These are phyloP conservation scores for Teratosphaeria pseudoeucalypti DNA, from an alignment of 2,329 filamentous ascomycete species.

Conservation along the genomic window DNA sequence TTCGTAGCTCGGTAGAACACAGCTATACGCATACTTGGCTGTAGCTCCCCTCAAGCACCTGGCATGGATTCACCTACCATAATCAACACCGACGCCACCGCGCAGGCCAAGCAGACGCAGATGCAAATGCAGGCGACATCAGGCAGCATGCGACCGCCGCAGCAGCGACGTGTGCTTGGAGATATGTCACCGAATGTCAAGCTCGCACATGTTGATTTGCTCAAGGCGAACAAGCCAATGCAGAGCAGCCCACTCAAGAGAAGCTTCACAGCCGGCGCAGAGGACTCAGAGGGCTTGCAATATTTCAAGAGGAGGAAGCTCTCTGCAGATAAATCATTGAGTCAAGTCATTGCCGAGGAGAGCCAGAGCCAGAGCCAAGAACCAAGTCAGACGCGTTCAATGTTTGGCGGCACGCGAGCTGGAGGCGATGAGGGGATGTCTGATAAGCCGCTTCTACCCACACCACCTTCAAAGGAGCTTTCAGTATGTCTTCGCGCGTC, in stretches of 20 bases:
- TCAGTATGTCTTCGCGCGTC: background rate
- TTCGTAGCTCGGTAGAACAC: background rate
- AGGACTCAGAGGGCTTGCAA: conserved; percentile 22
- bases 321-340: conserved; percentile 5
- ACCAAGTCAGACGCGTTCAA: background rate
- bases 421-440: background rate
- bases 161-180: conserved; percentile 17
- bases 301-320: conserved; percentile 25
- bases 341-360: conserved; percentile 1
- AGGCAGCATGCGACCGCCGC: background rate
- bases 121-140: background rate
- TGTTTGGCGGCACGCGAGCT: background rate
- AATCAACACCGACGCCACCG: background rate
- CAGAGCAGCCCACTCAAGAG: conserved; percentile 24
- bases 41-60: background rate
- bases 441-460: background rate
- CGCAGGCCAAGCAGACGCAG: background rate
- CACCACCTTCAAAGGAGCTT: background rate
- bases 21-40: background rate
- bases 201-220: conserved; percentile 4
- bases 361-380: background rate
- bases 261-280: conserved; percentile 19
- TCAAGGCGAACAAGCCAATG: conserved; percentile 12
- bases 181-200: conserved; percentile 24
- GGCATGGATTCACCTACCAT: background rate